phyloP scores from a whole-genome alignment of 1,284 basidiomycete species.

The Microstroma glucosiphilum region DNA sequence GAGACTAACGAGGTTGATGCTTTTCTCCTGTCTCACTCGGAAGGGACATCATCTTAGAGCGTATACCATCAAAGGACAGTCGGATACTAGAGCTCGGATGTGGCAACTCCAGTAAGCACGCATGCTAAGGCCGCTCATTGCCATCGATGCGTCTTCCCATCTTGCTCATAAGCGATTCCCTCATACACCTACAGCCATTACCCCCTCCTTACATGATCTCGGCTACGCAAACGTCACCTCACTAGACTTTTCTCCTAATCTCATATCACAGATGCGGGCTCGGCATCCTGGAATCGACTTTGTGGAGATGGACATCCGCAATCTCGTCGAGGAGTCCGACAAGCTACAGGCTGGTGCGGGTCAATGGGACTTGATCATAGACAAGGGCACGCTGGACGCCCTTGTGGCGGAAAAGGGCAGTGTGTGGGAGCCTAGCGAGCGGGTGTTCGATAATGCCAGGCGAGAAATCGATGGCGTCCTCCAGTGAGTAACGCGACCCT shows the following conservation, averaged over 20 bases:
- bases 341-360: slow-evolving; percentile 22
- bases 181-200: too few relatives aligned
- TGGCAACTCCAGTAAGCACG: slow-evolving; percentile 43
- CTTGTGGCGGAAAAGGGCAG: slow-evolving; percentile 43
- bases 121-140: too few relatives aligned
- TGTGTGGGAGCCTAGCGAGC: slow-evolving; percentile 36
- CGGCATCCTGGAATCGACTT: slow-evolving; percentile 28
- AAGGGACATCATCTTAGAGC: slow-evolving; percentile 27
- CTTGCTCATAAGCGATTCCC: too few relatives aligned
- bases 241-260: slow-evolving; percentile 33
- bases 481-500: slow-evolving; percentile 14
- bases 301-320: slow-evolving; percentile 40
- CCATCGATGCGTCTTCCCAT: too few relatives aligned
- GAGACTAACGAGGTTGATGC: too few relatives aligned
- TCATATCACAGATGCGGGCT: slow-evolving; percentile 30
- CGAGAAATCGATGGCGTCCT: slow-evolving; percentile 37
- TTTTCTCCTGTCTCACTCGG: too few relatives aligned
- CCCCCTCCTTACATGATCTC: slow-evolving; percentile 10
- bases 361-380: slow-evolving; percentile 38
- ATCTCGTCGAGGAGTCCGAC: slow-evolving; percentile 22
- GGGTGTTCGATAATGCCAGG: slow-evolving; percentile 25
- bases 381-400: slow-evolving; percentile 49
- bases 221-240: slow-evolving; percentile 11
- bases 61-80: slow-evolving; percentile 22
- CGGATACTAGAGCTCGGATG: slow-evolving; percentile 47